A percentile compares a stretch with the other conserved stretches of the same genome.
These are phyloP conservation scores for Bifiguratus adelaidae DNA, from an alignment of 192 early-diverging fungal genomes.

Conservation along the genomic window DNA sequence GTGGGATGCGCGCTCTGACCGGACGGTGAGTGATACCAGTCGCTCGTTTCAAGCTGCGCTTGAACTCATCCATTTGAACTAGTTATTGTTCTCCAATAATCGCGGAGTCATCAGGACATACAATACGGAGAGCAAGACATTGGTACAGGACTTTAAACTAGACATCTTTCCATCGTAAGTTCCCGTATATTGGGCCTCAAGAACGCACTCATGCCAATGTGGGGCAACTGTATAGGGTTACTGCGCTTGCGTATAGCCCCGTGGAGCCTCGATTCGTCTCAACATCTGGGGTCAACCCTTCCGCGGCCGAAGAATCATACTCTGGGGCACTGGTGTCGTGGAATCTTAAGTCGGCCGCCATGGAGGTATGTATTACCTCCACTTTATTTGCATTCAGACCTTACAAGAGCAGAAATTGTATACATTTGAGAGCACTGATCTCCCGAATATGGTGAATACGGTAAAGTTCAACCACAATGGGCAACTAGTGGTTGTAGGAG, in stretches of 20 bases:
- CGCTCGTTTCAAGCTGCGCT: neutral
- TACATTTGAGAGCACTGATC: conserved; percentile 11
- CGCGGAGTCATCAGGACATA: conserved; percentile 34
- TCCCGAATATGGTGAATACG: conserved; percentile 29
- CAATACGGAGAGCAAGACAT: conserved; percentile 36
- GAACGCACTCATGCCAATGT: no score
- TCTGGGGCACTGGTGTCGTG: conserved; percentile 34
- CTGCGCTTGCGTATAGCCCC: conserved; percentile 36
- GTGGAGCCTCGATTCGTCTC: conserved; percentile 41
- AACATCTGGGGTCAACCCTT: conserved; percentile 17
- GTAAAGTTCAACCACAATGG: conserved; percentile 53
- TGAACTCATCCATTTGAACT: neutral
- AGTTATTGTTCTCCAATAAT: conserved; percentile 46
- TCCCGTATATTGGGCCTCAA: no score
- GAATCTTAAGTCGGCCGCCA: conserved; percentile 41
- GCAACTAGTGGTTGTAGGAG: conserved; percentile 43
- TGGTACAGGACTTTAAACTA: conserved; percentile 44
- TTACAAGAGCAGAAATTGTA: conserved; percentile 17
- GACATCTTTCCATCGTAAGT: conserved; percentile 31
- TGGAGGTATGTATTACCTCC: neutral
- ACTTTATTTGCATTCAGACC: neutral
- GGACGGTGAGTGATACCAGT: conserved; percentile 16
- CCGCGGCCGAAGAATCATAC: conserved; percentile 5
- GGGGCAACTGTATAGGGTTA: conserved; percentile 20
- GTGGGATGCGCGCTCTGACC: conserved; percentile 35